Evolutionary conservation across 1,284 basidiomycete genomes (phyloP).

Genomic region (Ceratorhiza oryzae-sativae): DNA sequence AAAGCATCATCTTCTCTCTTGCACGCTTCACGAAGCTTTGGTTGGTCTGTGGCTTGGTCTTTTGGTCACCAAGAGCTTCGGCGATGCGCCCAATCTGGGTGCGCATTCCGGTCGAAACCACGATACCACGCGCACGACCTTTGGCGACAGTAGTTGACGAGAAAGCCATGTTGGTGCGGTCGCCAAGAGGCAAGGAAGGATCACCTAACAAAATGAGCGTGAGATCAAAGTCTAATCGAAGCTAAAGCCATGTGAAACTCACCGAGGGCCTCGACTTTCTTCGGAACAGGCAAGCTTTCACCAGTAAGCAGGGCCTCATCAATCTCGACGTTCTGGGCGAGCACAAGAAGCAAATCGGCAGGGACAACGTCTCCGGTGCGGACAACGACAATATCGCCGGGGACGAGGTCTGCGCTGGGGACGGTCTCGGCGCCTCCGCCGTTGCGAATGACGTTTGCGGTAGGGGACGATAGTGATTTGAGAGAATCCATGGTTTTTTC

Average conservation of each 20-base stretch:
- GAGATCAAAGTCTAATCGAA: slow-evolving; percentile 11
- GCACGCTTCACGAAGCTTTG: slow-evolving; percentile 15
- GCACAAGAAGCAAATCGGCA: slow-evolving; percentile 59
- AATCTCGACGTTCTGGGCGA: slow-evolving; percentile 39
- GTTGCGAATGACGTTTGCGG: slow-evolving; percentile 65
- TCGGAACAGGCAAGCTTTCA: slow-evolving; percentile 42
- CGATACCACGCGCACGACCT: slow-evolving; percentile 66
- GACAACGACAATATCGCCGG: slow-evolving; percentile 66
- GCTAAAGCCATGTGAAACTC: slow-evolving; percentile 52
- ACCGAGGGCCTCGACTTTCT: slow-evolving; percentile 47
- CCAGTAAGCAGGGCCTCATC: slow-evolving; percentile 43
- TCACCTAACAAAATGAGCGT: slow-evolving; percentile 14
- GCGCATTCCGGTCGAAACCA: slow-evolving; percentile 68
- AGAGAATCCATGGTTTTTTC: slow-evolving; percentile 67
- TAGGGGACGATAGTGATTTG: slow-evolving; percentile 65
- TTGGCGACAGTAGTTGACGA: slow-evolving; percentile 70
- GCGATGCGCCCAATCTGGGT: slow-evolving; percentile 72
- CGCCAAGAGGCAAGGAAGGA: slow-evolving; percentile 54
- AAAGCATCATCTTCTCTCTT: slow-evolving; percentile 33
- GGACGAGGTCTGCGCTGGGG: slow-evolving; percentile 66
- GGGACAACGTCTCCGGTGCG: slow-evolving; percentile 67
- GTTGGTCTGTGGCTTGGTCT: slow-evolving; percentile 4
- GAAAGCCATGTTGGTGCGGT: slow-evolving; percentile 64
- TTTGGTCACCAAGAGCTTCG: slow-evolving; percentile 52
- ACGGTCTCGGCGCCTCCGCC: slow-evolving; percentile 58